Percentiles rank a stretch among this genome's conserved stretches.
Evolutionary conservation across 2,329 filamentous ascomycete species (phyloP).

Genomic region (Colletotrichum spinosum): DNA sequence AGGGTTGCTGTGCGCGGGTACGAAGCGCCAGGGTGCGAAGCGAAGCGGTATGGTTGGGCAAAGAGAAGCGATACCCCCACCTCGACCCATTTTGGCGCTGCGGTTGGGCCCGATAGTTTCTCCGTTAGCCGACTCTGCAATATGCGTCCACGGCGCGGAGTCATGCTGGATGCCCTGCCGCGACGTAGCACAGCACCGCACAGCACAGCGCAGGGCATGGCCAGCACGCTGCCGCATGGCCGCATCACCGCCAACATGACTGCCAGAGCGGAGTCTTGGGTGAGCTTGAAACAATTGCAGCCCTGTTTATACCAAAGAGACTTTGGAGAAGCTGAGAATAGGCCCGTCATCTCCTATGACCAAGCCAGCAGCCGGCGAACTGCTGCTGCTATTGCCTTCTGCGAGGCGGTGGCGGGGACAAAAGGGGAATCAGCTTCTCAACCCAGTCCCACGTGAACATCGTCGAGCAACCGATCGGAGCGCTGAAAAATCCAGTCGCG

Average conservation of each 20-base stretch:
- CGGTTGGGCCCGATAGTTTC: slow-evolving; percentile 5
- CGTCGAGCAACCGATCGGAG: background rate
- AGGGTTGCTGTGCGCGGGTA: background rate
- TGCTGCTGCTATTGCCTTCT: background rate
- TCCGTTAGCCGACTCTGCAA: background rate
- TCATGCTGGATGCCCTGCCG: background rate
- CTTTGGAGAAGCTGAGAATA: background rate
- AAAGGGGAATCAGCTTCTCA: background rate
- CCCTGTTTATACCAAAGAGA: slow-evolving; percentile 12
- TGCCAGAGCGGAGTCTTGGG: slow-evolving; percentile 24
- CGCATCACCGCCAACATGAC: slow-evolving; percentile 27
- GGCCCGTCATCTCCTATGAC: slow-evolving; percentile 6
- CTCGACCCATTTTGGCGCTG: background rate
- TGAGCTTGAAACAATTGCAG: slow-evolving; percentile 17
- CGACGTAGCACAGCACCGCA: background rate
- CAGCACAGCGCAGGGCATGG: slow-evolving; percentile 25
- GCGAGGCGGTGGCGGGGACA: background rate
- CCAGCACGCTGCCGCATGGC: slow-evolving; percentile 1
- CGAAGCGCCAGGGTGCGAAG: background rate
- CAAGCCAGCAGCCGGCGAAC: slow-evolving; percentile 10
- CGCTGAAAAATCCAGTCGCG: background rate
- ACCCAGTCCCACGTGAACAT: slow-evolving; percentile 3
- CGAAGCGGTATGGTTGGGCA: background rate
- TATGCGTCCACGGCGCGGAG: background rate
- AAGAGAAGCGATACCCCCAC: rapidly evolving